Percentiles rank a stretch among this genome's conserved stretches.
Conservation (phyloP, 2,329 filamentous ascomycete species). For the Domatiomyces catenatus region DNA sequence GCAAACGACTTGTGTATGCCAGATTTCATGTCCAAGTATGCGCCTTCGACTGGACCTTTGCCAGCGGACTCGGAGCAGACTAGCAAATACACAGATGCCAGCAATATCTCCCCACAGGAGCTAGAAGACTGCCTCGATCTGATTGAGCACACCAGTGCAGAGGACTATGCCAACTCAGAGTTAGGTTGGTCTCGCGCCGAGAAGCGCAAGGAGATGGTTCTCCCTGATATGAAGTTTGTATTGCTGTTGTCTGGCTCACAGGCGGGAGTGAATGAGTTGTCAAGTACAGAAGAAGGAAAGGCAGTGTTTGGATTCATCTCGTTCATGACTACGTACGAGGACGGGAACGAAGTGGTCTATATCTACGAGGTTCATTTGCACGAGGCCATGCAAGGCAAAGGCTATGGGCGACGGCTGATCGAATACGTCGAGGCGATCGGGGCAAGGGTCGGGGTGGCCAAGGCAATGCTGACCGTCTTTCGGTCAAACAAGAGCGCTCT, state of each 20-base stretch:
- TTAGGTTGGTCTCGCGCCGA: constrained; percentile 39
- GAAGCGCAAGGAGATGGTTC: constrained; percentile 43
- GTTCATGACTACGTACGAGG: constrained; percentile 43
- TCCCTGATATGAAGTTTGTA: constrained; percentile 44
- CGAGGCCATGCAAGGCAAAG: constrained; percentile 29
- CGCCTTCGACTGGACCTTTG: background rate
- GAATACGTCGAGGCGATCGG: constrained; percentile 34
- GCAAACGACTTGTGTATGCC: background rate
- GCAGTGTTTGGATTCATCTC: constrained; percentile 32
- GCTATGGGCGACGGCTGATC: constrained; percentile 39
- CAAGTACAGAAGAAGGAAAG: background rate
- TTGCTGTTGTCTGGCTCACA: constrained; percentile 23
- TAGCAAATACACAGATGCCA: constrained; percentile 16
- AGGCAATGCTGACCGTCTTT: constrained; percentile 48
- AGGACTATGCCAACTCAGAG: constrained; percentile 37
- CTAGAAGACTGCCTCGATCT: constrained; percentile 38
- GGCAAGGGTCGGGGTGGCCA: constrained; percentile 31
- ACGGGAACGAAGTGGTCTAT: constrained; percentile 42
- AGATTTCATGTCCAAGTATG: background rate
- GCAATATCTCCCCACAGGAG: constrained; percentile 23
- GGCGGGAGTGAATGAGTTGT: background rate
- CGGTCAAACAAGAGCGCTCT: constrained; percentile 33
- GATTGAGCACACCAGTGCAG: constrained; percentile 38
- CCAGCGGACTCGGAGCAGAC: background rate
- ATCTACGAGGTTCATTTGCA: constrained; percentile 47